Conservation (phyloP, 805 yeast genomes). For the Helenozyma rhizophorensis region DNA sequence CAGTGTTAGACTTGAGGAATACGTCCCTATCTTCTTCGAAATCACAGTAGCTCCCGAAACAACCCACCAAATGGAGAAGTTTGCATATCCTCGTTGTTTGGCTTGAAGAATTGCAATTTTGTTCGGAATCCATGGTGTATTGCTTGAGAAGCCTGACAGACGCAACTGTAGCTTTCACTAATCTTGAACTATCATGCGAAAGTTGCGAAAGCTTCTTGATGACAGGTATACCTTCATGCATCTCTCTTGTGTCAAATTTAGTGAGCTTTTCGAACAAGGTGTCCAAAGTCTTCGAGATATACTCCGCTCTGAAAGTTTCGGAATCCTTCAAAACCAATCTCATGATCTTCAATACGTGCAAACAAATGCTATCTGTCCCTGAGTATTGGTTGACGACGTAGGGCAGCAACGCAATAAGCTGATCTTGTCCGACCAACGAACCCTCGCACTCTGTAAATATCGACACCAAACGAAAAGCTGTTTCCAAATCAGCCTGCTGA, state of each 20-base stretch:
- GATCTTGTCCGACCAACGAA: slow-evolving; percentile 58
- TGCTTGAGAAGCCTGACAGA: slow-evolving; percentile 45
- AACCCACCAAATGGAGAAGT: slow-evolving; percentile 60
- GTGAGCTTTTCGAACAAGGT: slow-evolving; percentile 55
- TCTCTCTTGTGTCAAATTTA: slow-evolving; percentile 53
- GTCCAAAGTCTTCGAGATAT: slow-evolving; percentile 45
- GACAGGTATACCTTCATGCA: slow-evolving; percentile 73
- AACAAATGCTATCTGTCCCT: slow-evolving; percentile 38
- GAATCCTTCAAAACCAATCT: slow-evolving; percentile 43
- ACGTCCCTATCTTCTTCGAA: slow-evolving; percentile 43
- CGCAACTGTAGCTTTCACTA: slow-evolving; percentile 62
- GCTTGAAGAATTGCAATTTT: no score
- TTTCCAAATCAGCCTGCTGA: neutral
- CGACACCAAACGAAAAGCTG: slow-evolving; percentile 46
- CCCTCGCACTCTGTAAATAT: slow-evolving; percentile 51
- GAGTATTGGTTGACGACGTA: slow-evolving; percentile 48
- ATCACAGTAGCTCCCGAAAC: slow-evolving; percentile 67
- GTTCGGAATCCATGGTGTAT: no score
- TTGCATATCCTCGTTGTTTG: slow-evolving; percentile 41
- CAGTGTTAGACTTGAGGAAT: slow-evolving; percentile 37
- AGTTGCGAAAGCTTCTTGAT: slow-evolving; percentile 52
- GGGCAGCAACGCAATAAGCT: slow-evolving; percentile 61
- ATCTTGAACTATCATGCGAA: slow-evolving; percentile 41
- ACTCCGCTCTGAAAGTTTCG: slow-evolving; percentile 45
- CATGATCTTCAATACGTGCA: slow-evolving; percentile 52